These are phyloP conservation scores for Paramecium bursaria DNA, from an alignment of 73 alveolate genomes.

Conservation along the genomic window DNA sequence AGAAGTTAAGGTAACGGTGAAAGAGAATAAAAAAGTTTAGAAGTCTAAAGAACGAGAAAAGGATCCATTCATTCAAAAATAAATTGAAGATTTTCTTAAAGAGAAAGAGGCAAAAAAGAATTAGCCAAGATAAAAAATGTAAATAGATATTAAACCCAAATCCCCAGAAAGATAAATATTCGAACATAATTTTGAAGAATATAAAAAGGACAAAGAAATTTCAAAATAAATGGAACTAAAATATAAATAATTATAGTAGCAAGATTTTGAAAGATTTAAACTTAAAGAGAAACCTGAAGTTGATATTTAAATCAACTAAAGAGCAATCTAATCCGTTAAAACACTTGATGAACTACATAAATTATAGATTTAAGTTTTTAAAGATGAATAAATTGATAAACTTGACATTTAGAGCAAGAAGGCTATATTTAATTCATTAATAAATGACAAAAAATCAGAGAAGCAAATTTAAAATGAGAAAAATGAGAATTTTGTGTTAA, in stretches of 20 bases:
- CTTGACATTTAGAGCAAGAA: conserved; percentile 21
- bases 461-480: conserved; percentile 11
- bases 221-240: conserved; percentile 35
- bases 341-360: conserved; percentile 40
- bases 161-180: conserved; percentile 25
- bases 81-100: conserved; percentile 29
- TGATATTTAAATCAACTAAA: neutral
- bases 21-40: neutral
- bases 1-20: conserved; percentile 25
- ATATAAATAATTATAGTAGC: conserved; percentile 7
- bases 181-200: conserved; percentile 13
- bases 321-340: conserved; percentile 16
- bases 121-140: conserved; percentile 17
- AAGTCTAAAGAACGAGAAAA: conserved; percentile 28
- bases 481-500: conserved; percentile 26
- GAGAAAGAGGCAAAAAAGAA: conserved; percentile 17
- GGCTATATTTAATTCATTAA: conserved; percentile 29
- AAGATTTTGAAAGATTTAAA: conserved; percentile 43
- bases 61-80: conserved; percentile 27
- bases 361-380: conserved; percentile 8
- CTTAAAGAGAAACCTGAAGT: conserved; percentile 3
- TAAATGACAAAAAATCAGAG: conserved; percentile 19
- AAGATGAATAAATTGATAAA: conserved; percentile 20
- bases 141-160: neutral
- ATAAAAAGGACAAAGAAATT: conserved; percentile 15